Conservation (phyloP, 2,329 filamentous ascomycete species). For the Epichloe sylvatica region DNA sequence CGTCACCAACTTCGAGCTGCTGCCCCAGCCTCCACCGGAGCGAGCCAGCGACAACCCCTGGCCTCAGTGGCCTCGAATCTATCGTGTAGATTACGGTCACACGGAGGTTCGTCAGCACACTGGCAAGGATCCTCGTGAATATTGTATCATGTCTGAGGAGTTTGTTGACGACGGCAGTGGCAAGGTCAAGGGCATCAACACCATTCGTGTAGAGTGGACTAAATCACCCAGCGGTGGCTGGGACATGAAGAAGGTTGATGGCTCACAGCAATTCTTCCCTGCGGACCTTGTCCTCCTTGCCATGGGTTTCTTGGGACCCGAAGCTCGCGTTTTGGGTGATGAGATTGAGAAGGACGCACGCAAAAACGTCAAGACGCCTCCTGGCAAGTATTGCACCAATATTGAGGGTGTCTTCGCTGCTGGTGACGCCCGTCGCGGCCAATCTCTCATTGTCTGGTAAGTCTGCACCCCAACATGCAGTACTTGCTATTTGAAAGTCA, state of each 20-base stretch:
- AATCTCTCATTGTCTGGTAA: conserved; percentile 92
- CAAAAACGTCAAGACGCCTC: conserved; percentile 91
- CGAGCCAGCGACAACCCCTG: conserved; percentile 91
- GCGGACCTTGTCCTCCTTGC: conserved; percentile 87
- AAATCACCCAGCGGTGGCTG: conserved; percentile 78
- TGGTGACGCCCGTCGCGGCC: conserved; percentile 86
- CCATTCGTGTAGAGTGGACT: conserved; percentile 89
- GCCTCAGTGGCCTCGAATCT: conserved; percentile 96
- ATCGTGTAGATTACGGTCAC: conserved; percentile 97
- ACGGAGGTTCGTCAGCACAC: conserved; percentile 91
- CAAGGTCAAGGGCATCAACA: conserved; percentile 91
- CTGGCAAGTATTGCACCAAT: conserved; percentile 80
- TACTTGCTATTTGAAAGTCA: too few species aligned
- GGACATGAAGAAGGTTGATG: conserved; percentile 97
- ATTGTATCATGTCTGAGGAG: conserved; percentile 95
- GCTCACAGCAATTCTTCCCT: conserved; percentile 89
- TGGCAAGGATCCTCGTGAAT: conserved; percentile 91
- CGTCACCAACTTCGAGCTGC: conserved; percentile 89
- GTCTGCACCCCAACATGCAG: conserved; percentile 16
- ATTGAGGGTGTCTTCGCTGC: conserved; percentile 81
- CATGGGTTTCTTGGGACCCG: conserved; percentile 94
- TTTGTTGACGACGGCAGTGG: conserved; percentile 83
- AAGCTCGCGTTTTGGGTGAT: conserved; percentile 76
- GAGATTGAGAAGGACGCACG: conserved; percentile 79
- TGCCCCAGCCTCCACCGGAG: conserved; percentile 82